Conservation (phyloP, 2,329 filamentous ascomycete genomes). For the Orbilia javanica region DNA sequence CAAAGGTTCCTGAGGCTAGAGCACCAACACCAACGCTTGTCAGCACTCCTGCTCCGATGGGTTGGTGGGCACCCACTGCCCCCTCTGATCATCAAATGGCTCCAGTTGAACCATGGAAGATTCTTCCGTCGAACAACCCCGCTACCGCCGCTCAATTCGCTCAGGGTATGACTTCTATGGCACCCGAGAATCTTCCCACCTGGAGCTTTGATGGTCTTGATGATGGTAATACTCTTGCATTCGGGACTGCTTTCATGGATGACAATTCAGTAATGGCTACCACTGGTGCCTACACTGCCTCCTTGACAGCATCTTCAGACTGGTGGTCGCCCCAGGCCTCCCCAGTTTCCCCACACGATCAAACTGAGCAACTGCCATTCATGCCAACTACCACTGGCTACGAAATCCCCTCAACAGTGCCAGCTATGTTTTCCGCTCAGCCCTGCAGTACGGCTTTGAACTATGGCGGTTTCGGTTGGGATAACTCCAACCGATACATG, state of each 20-base stretch:
- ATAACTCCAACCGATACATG: conserved; percentile 64
- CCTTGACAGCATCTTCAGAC: conserved; percentile 51
- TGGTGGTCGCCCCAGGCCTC: conserved; percentile 58
- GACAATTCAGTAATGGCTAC: conserved; percentile 66
- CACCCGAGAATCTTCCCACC: conserved; percentile 61
- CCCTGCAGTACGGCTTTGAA: conserved; percentile 85
- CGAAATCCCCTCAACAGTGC: conserved; percentile 53
- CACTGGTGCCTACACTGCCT: conserved; percentile 64
- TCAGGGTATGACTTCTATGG: conserved; percentile 58
- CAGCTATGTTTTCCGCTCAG: conserved; percentile 68
- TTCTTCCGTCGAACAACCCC: conserved; percentile 78
- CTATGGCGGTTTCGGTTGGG: conserved; percentile 86
- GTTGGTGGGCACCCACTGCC: conserved; percentile 83
- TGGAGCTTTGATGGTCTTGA: conserved; percentile 56
- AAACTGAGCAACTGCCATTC: conserved; percentile 50
- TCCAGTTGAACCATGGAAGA: conserved; percentile 86
- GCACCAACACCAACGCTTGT: conserved; percentile 79
- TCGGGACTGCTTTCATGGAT: conserved; percentile 58
- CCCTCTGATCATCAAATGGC: conserved; percentile 67
- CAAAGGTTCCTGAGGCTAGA: conserved; percentile 88
- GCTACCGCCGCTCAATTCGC: conserved; percentile 49
- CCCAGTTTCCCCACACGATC: conserved; percentile 54
- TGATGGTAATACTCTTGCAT: conserved; percentile 51
- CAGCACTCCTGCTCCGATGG: conserved; percentile 79
- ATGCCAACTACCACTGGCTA: conserved; percentile 56